Evolutionary conservation across 2,329 filamentous ascomycete genomes (phyloP).

Genomic region (Scedosporium minutisporum): DNA sequence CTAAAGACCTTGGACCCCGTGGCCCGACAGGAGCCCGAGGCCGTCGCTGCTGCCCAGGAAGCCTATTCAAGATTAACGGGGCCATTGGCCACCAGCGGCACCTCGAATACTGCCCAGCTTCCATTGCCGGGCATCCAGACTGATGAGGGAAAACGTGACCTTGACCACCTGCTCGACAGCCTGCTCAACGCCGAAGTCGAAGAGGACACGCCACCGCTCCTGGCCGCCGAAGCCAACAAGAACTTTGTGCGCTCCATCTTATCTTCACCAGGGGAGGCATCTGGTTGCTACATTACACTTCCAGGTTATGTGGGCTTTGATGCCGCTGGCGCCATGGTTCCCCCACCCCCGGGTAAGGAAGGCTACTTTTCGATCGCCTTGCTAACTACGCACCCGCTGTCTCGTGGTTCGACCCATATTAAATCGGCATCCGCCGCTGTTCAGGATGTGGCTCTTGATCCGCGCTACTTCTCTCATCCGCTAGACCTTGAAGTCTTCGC

Average conservation of each 20-base stretch:
- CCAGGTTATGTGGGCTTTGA: too few species aligned
- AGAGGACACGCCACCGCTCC: too few species aligned
- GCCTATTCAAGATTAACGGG: conserved; percentile 9
- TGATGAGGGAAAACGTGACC: too few species aligned
- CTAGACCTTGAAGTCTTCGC: conserved; percentile 45
- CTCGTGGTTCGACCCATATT: conserved; percentile 51
- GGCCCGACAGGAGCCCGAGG: conserved; percentile 11
- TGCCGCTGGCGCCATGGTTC: conserved; percentile 38
- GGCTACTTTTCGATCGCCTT: too few species aligned
- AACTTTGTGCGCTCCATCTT: too few species aligned
- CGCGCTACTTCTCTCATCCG: conserved; percentile 44
- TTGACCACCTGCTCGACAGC: too few species aligned
- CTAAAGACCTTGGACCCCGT: conserved; percentile 15
- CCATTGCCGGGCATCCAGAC: not conserved
- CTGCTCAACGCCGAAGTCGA: too few species aligned
- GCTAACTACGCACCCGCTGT: conserved; percentile 43
- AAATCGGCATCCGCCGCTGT: conserved; percentile 28
- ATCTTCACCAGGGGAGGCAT: not conserved
- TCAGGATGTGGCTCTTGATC: conserved; percentile 38
- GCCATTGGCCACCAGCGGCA: not conserved
- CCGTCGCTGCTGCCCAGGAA: conserved; percentile 13
- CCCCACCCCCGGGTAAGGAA: too few species aligned
- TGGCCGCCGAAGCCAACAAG: too few species aligned
- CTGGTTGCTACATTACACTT: conserved; percentile 31
- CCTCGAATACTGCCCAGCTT: not conserved